Conservation (phyloP, 2,329 filamentous ascomycete genomes). For the Scedosporium aurantiacum region DNA sequence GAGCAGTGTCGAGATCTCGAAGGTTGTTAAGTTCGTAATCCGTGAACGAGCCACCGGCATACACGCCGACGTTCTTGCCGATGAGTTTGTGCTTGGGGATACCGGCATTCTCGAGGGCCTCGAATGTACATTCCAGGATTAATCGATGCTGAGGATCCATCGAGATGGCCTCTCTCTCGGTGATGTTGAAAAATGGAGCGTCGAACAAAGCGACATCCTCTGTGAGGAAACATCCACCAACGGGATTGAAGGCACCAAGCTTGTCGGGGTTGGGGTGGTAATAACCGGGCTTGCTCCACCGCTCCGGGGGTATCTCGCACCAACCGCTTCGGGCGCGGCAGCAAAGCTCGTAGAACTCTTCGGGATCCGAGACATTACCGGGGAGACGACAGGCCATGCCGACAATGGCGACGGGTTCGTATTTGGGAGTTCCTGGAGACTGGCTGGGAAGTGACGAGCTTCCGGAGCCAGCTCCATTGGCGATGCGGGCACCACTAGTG, state of each 20-base stretch:
- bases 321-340: constrained; percentile 19
- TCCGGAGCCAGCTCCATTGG: neutral
- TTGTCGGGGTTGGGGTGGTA: constrained; percentile 19
- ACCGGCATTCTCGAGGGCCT: constrained; percentile 21
- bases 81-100: constrained; percentile 15
- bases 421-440: neutral
- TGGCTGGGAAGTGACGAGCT: neutral
- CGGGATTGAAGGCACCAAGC: constrained; percentile 1
- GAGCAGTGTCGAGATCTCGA: constrained; percentile 19
- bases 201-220: constrained; percentile 16
- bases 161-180: constrained; percentile 13
- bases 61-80: constrained; percentile 18
- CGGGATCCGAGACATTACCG: constrained; percentile 27
- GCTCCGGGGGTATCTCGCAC: constrained; percentile 28
- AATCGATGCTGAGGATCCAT: constrained; percentile 19
- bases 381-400: constrained; percentile 37
- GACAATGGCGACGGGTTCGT: constrained; percentile 30
- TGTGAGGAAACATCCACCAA: constrained; percentile 17
- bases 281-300: constrained; percentile 32
- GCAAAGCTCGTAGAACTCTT: constrained; percentile 31
- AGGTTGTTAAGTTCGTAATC: constrained; percentile 15
- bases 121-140: constrained; percentile 16
- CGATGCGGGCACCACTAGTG: neutral
- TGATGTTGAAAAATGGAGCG: constrained; percentile 16
- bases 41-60: constrained; percentile 14